Conservation (phyloP, 306 rosid species). For the Quercus berberidifolia region DNA sequence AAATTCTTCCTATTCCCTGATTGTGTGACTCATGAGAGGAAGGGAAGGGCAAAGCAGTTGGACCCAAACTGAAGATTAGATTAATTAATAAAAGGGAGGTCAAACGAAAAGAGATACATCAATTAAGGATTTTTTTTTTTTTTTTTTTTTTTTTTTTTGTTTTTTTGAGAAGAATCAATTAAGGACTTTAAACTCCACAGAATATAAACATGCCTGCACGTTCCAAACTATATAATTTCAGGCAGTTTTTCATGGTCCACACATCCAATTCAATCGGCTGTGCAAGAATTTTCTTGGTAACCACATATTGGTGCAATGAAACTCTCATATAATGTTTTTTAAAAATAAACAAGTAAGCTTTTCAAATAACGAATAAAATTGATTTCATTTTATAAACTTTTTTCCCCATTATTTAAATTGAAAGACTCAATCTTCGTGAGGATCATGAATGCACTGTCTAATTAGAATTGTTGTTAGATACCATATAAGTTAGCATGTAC, state of each 20-base stretch:
- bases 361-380: not conserved
- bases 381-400: not conserved
- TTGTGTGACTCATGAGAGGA: not conserved
- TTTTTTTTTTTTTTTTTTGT: too few relatives aligned
- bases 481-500: conserved; percentile 32
- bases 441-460: conserved; percentile 38
- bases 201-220: not conserved
- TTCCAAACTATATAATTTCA: not conserved
- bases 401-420: not conserved
- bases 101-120: not conserved
- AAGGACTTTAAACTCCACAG: not conserved
- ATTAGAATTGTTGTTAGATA: conserved; percentile 16
- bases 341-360: not conserved
- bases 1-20: not conserved
- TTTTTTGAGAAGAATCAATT: not conserved
- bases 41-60: not conserved
- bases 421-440: conserved; percentile 44
- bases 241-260: not conserved
- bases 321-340: too few relatives aligned
- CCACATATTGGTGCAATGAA: too few relatives aligned
- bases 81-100: not conserved
- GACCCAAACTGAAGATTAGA: not conserved
- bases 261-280: not conserved
- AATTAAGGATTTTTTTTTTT: too few relatives aligned
- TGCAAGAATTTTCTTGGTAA: not conserved